Conservation (phyloP, 306 rosid species). For the Ormosia emarginata region DNA sequence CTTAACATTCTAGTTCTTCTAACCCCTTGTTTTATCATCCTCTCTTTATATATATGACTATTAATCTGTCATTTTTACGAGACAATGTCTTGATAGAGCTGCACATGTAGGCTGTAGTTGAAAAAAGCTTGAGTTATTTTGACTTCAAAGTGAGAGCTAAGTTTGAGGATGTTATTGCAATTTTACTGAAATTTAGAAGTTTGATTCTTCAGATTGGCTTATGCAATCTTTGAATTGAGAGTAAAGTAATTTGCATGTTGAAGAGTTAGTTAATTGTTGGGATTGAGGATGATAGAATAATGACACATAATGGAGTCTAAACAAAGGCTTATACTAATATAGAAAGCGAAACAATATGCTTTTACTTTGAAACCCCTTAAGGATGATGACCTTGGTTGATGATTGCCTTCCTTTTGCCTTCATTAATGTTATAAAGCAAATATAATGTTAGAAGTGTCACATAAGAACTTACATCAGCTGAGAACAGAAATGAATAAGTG, state of each 20-base stretch:
- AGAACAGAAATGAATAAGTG: neutral
- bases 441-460: neutral
- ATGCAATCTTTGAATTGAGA: neutral
- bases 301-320: neutral
- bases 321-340: neutral
- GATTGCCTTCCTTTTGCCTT: neutral
- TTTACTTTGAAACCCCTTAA: neutral
- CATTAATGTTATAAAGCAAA: neutral
- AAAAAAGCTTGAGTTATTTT: neutral
- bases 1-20: neutral
- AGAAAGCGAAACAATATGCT: neutral
- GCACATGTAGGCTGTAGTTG: neutral
- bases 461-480: neutral
- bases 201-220: neutral
- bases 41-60: neutral
- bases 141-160: neutral
- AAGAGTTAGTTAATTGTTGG: neutral
- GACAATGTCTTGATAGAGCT: neutral
- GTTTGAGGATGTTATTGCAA: neutral
- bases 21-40: too few species aligned
- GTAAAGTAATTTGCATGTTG: neutral
- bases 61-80: neutral
- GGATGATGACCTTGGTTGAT: neutral
- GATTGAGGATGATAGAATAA: neutral
- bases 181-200: neutral